Base-by-base conservation (phyloP, 2,329 filamentous ascomycete species). In the Arthrobotrys megalospora region DNA sequence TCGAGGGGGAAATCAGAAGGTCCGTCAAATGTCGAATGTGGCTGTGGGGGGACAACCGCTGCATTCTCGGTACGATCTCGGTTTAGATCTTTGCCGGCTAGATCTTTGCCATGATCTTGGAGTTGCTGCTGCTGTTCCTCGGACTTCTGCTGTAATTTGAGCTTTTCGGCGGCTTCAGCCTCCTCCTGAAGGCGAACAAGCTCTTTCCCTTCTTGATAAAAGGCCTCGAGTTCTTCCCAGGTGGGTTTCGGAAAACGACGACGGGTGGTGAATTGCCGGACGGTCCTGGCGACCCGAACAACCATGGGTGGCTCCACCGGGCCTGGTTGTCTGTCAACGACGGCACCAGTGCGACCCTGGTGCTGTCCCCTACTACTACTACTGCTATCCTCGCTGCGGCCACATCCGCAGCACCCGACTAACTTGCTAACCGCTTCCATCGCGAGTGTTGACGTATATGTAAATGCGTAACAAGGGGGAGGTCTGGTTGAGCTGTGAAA, bases 351-450 rank as follows among this genome's bases (percentile, higher is more conserved):
- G 47, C 62, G 58, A 68, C 43, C 52, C 65, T 66, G 72, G 43
- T 36, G 50, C 24, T 48, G 48, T 52, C 58, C 60, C 16, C 34
- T 43, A 24, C 53, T 60, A 43, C 36, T 60, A n/a, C 43, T 43
- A 58, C 43, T 43, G 48, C 16, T 48, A 53, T 77, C 58, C 48
- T 45, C 60, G 72, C 72, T 65, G 65, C 50, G 72, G 72, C 65
- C 66, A 64, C 76, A 73, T 63, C 69, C 76, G 52, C 70, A 70
- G 66, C 72, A 78, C 48, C 72, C 67, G 43, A 78, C 79, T 53
- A 80, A 77, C 12, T 69, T 80, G 55, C 64, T 60, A 19, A 77
- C 41, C 21, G 75, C 71, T 41, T 53, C 67, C 66, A 72, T 80
- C 55, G 64, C 65, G 32, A 45, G 48, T 69, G 77, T 64, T 63